Conservation (phyloP, 2,329 filamentous ascomycete genomes). For the Knoxdaviesia capensis region DNA sequence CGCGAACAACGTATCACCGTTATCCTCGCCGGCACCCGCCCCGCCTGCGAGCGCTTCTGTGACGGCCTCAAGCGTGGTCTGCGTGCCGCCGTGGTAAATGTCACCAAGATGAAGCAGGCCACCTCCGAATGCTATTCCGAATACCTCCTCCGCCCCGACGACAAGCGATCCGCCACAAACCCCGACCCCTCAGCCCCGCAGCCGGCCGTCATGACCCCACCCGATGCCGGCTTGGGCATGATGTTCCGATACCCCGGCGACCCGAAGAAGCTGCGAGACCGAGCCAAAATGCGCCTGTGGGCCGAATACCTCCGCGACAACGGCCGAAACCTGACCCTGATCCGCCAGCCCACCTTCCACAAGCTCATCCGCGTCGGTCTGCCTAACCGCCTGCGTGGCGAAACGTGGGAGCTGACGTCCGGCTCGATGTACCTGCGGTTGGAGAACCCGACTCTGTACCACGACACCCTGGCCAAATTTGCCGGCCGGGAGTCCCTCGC, state of each 20-base stretch:
- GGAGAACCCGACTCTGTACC: constrained; percentile 66
- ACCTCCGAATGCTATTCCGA: constrained; percentile 81
- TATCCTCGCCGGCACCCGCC: constrained; percentile 73
- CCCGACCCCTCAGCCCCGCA: constrained; percentile 22
- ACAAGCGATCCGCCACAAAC: constrained; percentile 26
- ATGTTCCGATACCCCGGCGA: constrained; percentile 90
- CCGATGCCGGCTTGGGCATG: constrained; percentile 88
- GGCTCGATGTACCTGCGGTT: constrained; percentile 78
- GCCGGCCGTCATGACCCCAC: constrained; percentile 15
- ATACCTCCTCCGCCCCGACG: constrained; percentile 47
- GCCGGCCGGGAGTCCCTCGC: constrained; percentile 76
- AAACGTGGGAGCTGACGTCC: constrained; percentile 90
- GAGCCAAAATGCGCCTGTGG: constrained; percentile 96
- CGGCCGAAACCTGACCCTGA: constrained; percentile 74
- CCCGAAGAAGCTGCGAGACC: constrained; percentile 76
- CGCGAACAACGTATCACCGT: constrained; percentile 75
- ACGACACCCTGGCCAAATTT: constrained; percentile 67
- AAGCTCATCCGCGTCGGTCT: constrained; percentile 91
- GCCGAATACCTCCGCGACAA: constrained; percentile 92
- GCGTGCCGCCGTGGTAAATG: constrained; percentile 68
- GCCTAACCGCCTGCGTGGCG: constrained; percentile 78
- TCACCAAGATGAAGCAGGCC: constrained; percentile 65
- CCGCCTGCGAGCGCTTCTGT: constrained; percentile 85
- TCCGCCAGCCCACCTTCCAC: constrained; percentile 93
- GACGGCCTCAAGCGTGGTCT: constrained; percentile 85